phyloP scores from a whole-genome alignment of 1,284 basidiomycete genomes.

The Puccinia horiana region DNA sequence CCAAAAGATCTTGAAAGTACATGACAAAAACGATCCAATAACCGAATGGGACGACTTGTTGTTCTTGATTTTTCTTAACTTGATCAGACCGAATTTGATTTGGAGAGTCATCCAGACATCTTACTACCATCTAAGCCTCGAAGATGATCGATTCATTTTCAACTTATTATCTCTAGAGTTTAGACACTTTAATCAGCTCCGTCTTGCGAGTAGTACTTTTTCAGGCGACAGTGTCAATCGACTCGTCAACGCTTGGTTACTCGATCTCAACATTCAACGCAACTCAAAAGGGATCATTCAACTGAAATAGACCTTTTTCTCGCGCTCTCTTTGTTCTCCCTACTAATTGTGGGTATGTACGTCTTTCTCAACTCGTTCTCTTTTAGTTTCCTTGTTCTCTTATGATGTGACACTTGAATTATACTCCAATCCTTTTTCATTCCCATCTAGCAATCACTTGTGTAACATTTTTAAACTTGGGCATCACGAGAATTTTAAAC shows the following conservation, averaged over 20 bases:
- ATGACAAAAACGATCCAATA: not conserved
- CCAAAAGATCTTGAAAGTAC: not conserved
- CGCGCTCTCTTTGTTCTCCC: not conserved
- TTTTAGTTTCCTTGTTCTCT: too few species aligned
- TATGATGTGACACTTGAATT: too few species aligned
- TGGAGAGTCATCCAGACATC: constrained; percentile 13
- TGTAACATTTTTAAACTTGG: too few species aligned
- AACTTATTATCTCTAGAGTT: constrained; percentile 20
- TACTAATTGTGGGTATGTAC: not conserved
- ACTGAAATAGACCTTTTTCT: not conserved
- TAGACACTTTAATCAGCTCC: not conserved
- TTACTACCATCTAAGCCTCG: constrained; percentile 9
- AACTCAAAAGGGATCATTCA: constrained; percentile 21
- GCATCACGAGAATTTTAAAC: too few species aligned
- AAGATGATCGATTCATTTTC: constrained; percentile 23
- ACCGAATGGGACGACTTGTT: constrained; percentile 17
- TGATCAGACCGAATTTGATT: not conserved
- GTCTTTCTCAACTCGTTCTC: too few species aligned
- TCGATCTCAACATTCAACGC: constrained; percentile 8
- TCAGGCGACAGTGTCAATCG: not conserved
- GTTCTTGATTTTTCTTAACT: not conserved
- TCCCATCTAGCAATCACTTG: too few species aligned
- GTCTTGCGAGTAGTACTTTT: not conserved
- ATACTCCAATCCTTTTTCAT: too few species aligned
- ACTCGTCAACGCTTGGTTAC: constrained; percentile 12